Percentiles rank a stretch among this genome's conserved stretches.
phyloP scores from a whole-genome alignment of 495 filamentous ascomycete genomes.

The Aspergillus avenaceus region DNA sequence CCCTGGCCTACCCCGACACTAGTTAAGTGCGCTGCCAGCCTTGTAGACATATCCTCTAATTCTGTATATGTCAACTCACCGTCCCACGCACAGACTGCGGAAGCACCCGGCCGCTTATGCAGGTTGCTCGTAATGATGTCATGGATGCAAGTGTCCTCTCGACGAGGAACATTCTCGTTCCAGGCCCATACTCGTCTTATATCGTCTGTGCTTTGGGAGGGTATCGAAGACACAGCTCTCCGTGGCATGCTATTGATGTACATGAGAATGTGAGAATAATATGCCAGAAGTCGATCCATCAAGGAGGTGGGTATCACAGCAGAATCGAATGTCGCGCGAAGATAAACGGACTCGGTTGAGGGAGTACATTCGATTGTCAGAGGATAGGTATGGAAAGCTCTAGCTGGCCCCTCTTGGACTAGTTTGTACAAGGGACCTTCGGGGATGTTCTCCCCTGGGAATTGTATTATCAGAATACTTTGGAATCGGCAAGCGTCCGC shows the following conservation, averaged over 20 bases:
- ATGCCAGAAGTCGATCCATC: not conserved
- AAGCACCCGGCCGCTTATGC: not conserved
- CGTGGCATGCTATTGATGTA: not conserved
- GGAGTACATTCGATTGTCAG: not conserved
- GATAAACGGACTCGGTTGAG: not conserved
- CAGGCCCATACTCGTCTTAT: not conserved
- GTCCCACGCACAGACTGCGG: slow-evolving; percentile 27
- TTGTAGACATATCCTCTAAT: slow-evolving; percentile 14
- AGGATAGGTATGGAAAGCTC: not conserved
- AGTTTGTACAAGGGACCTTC: not conserved
- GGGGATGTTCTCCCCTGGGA: not conserved
- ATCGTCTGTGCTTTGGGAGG: not conserved
- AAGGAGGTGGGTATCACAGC: not conserved
- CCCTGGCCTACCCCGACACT: slow-evolving; percentile 23
- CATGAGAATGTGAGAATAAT: not conserved
- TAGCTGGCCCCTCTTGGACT: not conserved
- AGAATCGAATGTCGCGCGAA: not conserved
- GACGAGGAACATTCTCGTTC: not conserved
- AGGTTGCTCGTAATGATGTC: not conserved
- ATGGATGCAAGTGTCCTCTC: not conserved
- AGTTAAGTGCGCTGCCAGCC: not conserved
- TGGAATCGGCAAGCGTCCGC: not conserved
- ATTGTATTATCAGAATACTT: not conserved
- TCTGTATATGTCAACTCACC: slow-evolving; percentile 25
- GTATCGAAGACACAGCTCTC: not conserved